Percentiles rank a stretch among this genome's conserved stretches.
These are phyloP conservation scores for Rhizophora mangle DNA, from an alignment of 345 rosid species.

Conservation along the genomic window DNA sequence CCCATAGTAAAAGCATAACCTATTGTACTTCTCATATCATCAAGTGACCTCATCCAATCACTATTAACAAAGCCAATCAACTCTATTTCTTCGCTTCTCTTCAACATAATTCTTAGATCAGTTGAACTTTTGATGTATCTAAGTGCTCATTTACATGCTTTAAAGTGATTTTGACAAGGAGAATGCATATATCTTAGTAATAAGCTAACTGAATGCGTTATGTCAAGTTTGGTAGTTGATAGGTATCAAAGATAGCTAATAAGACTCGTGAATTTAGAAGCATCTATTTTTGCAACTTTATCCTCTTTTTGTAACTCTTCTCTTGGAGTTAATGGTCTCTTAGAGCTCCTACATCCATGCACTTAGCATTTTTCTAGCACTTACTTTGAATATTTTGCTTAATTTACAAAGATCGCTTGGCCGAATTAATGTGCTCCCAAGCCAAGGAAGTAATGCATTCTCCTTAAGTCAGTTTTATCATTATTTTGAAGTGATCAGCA, in stretches of 20 bases:
- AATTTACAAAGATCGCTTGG: background rate
- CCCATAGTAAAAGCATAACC: background rate
- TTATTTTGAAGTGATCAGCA: background rate
- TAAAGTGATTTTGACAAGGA: background rate
- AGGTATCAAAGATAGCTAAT: background rate
- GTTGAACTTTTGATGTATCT: background rate
- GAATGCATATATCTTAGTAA: background rate
- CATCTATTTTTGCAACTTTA: background rate
- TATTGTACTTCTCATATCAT: background rate
- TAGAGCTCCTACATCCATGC: background rate
- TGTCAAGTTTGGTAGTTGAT: background rate
- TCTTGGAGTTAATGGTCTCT: background rate
- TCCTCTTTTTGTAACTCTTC: background rate
- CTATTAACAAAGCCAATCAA: background rate
- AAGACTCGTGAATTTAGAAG: background rate
- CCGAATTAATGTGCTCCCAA: background rate
- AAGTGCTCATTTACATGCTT: background rate
- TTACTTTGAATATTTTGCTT: background rate
- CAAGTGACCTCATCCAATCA: background rate
- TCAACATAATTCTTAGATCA: background rate
- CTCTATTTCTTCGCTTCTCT: background rate
- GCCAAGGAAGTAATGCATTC: background rate
- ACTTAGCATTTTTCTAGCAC: background rate
- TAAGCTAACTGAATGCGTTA: background rate
- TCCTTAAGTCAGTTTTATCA: background rate